phyloP scores from a whole-genome alignment of 768 basidiomycete genomes.

The Russula lepida region DNA sequence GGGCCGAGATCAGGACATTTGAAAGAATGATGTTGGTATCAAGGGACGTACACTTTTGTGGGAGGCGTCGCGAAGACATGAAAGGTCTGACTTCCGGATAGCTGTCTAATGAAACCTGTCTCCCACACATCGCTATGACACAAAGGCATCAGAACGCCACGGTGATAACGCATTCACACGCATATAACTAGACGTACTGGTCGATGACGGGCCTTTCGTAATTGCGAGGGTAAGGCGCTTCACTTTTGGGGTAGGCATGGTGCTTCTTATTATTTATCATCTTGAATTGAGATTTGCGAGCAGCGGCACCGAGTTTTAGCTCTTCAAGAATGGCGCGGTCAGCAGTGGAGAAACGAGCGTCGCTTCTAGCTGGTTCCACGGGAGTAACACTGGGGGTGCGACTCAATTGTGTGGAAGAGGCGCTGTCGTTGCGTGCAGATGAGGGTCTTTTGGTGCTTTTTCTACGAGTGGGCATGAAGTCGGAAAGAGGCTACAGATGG shows the following conservation, averaged over 20 bases:
- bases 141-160: constrained; percentile 6
- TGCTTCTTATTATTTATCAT: constrained; percentile 45
- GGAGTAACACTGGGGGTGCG: not conserved
- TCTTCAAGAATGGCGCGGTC: constrained; percentile 55
- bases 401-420: not conserved
- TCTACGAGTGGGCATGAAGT: constrained; percentile 15
- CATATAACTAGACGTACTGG: constrained; percentile 41
- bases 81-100: constrained; percentile 53
- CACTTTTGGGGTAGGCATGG: constrained; percentile 41
- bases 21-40: not conserved
- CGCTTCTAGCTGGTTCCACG: not conserved
- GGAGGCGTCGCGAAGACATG: constrained; percentile 56
- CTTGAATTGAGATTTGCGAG: constrained; percentile 48
- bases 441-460: constrained; percentile 10
- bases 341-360: constrained; percentile 45
- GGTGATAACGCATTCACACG: not conserved
- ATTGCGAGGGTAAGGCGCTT: constrained; percentile 62
- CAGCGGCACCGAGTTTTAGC: constrained; percentile 42
- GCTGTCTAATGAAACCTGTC: constrained; percentile 43
- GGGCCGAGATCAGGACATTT: constrained; percentile 5
- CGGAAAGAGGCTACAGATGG: constrained; percentile 14
- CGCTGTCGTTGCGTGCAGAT: constrained; percentile 10
- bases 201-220: constrained; percentile 58
- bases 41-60: constrained; percentile 45
- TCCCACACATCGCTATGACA: constrained; percentile 59